Conservation (phyloP, 1,284 basidiomycete species). For the Pseudozyma tsukubaensis region DNA sequence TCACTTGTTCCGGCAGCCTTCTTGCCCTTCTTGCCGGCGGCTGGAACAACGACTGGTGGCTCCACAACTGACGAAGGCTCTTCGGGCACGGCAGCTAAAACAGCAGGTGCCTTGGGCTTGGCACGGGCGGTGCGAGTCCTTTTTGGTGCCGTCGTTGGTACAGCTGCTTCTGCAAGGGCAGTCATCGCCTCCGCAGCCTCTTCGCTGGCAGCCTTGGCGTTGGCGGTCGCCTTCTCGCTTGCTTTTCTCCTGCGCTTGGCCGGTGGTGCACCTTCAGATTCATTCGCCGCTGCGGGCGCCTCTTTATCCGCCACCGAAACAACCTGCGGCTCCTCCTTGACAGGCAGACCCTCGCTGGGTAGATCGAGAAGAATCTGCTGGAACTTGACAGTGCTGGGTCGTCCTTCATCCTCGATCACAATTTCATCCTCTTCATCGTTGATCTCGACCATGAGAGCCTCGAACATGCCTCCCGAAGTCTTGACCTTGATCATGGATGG, state of each 20-base stretch:
- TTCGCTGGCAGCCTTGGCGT: conserved; percentile 25
- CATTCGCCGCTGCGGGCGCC: neutral
- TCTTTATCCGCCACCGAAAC: neutral
- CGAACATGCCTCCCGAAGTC: conserved; percentile 52
- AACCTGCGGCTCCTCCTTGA: conserved; percentile 21
- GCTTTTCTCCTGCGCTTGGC: conserved; percentile 38
- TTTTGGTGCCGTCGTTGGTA: conserved; percentile 4
- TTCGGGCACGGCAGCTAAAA: neutral
- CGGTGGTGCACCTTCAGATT: conserved; percentile 6
- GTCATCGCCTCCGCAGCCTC: conserved; percentile 26
- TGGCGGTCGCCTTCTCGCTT: conserved; percentile 31
- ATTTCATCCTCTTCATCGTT: conserved; percentile 44
- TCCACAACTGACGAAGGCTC: neutral
- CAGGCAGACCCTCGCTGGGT: conserved; percentile 1
- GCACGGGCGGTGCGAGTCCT: conserved; percentile 15
- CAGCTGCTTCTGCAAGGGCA: conserved; percentile 6
- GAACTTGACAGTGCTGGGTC: conserved; percentile 45
- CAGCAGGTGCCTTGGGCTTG: conserved; percentile 2
- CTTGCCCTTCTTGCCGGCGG: conserved; percentile 3
- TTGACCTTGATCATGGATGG: conserved; percentile 49
- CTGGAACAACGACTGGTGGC: neutral
- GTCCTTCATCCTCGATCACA: conserved; percentile 49
- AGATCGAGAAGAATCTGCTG: conserved; percentile 41
- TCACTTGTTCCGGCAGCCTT: conserved; percentile 8
- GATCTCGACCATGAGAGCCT: conserved; percentile 44